Conservation (phyloP, 768 basidiomycete species). For the Exidia glandulosa region DNA sequence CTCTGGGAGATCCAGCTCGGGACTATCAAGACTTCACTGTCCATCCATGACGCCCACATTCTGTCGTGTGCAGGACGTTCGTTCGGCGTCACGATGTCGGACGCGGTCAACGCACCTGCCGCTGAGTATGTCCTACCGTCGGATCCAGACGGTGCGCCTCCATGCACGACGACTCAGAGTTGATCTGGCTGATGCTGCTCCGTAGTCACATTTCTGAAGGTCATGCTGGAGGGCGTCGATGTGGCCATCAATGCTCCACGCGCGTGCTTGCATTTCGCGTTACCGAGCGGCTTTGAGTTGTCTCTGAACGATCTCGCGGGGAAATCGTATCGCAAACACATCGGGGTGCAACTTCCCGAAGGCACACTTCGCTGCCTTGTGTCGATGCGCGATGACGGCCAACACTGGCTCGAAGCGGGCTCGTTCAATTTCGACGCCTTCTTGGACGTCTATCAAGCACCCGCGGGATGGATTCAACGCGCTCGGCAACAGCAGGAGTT, state of each 20-base stretch:
- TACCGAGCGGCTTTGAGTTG: slow-evolving; percentile 50
- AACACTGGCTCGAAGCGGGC: slow-evolving; percentile 58
- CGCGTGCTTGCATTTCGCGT: slow-evolving; percentile 41
- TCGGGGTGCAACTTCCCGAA: slow-evolving; percentile 45
- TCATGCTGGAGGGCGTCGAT: slow-evolving; percentile 45
- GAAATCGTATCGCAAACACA: slow-evolving; percentile 50
- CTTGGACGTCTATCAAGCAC: slow-evolving; percentile 61
- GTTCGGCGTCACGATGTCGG: slow-evolving; percentile 61
- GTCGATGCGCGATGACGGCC: slow-evolving; percentile 17
- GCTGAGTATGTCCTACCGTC: slow-evolving; percentile 44
- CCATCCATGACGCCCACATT: slow-evolving; percentile 40
- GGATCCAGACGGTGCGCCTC: slow-evolving; percentile 66
- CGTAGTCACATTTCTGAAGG: slow-evolving; percentile 75
- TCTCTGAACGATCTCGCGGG: slow-evolving; percentile 72
- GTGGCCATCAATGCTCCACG: slow-evolving; percentile 41
- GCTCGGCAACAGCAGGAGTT: slow-evolving; percentile 52
- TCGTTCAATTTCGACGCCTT: slow-evolving; percentile 39
- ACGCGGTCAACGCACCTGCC: slow-evolving; percentile 74
- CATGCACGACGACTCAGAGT: too few relatives aligned
- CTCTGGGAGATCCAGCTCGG: slow-evolving; percentile 86
- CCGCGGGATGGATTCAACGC: slow-evolving; percentile 39
- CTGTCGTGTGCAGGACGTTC: slow-evolving; percentile 42
- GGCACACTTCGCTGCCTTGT: slow-evolving; percentile 38
- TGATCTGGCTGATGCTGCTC: slow-evolving; percentile 4
- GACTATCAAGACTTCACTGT: slow-evolving; percentile 41